phyloP scores from a whole-genome alignment of 768 basidiomycete species.

The Xanthoconium stramineum region DNA sequence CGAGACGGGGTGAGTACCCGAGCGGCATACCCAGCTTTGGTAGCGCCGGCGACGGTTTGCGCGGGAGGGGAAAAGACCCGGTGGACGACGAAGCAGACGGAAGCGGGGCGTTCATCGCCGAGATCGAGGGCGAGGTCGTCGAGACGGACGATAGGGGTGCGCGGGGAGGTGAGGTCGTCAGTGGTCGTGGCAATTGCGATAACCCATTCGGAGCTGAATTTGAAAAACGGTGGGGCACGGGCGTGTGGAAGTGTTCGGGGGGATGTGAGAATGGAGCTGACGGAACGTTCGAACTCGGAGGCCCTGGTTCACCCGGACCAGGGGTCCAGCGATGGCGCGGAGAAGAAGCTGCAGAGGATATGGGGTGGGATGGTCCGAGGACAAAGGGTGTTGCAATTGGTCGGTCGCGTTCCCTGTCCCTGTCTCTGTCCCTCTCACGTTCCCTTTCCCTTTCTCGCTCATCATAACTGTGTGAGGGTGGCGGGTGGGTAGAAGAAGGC shows the following conservation, averaged over 20 bases:
- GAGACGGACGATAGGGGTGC: constrained; percentile 20
- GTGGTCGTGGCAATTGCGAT: constrained; percentile 20
- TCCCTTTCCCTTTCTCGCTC: constrained; percentile 26
- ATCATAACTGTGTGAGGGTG: constrained; percentile 25
- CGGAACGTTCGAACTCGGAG: constrained; percentile 27
- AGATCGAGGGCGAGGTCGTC: constrained; percentile 18
- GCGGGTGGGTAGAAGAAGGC: constrained; percentile 39
- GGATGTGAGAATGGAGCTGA: constrained; percentile 27
- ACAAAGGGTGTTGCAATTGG: constrained; percentile 53
- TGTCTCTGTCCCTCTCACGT: constrained; percentile 18
- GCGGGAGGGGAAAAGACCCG: constrained; percentile 20
- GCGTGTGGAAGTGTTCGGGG: constrained; percentile 28
- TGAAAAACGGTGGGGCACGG: constrained; percentile 29
- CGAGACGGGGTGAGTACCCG: constrained; percentile 28
- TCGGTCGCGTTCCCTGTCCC: constrained; percentile 40
- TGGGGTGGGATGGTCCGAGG: constrained; percentile 44
- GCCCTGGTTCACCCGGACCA: constrained; percentile 26
- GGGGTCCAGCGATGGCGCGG: constrained; percentile 40
- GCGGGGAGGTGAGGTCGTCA: constrained; percentile 39
- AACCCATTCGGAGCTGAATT: constrained; percentile 22
- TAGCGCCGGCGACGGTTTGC: constrained; percentile 27
- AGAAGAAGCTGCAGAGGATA: constrained; percentile 36
- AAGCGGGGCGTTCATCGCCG: constrained; percentile 13
- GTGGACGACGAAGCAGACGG: constrained; percentile 16
- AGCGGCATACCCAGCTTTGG: constrained; percentile 29